Evolutionary conservation across 768 basidiomycete species (phyloP), one percentile per base, ranked within the genome.

Genomic region (Pulveroboletus sp.): DNA sequence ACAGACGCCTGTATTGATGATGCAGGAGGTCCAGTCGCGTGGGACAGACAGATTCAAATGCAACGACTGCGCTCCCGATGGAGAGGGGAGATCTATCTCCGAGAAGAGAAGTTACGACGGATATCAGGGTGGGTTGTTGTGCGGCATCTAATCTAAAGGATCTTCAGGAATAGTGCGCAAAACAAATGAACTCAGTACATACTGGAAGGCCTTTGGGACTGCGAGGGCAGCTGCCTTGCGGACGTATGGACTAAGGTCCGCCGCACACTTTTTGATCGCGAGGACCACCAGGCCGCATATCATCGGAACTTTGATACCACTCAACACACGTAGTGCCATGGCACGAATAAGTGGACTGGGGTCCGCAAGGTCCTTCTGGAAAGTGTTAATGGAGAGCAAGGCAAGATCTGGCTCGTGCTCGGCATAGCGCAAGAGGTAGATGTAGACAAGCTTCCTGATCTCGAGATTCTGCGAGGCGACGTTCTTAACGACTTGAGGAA

Each of bases 401-500:
- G 95, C 89, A 41, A 98, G 83, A 68, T 98, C 96, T 13, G 96
- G 94, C 60, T 96, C 93, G 29, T 85, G 81, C 35, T 89, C 85
- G 43, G 96, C 93, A 69, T 96, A 94, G 51, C 92, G 86, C 38
- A 98, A 74, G 56, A 99, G 85, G 72, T 95, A 99, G 56, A 98
- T 95, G 69, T 98, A 98, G 32, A 98, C 93, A 45, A 99, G 83
- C 71, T 98, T 97, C 51, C 95, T 84, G 60, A 95, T 86, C 68
- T 96, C 93, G 42, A 98, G 82, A 63, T 91, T 90, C 47, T 83
- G 82, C 3, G 93, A 89, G 2, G 92, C 92, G 34, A 98, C 95
- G 60, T 94, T 94, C 75, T 94, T 97, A 60, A 97, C 93, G 23
- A 99, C 96, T 63, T 89, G 89, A 5, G 96, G 89, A 62, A 98